Evolutionary conservation across 768 basidiomycete species (phyloP), one percentile per base, ranked within the genome.

Genomic region (Cystoderma amianthinum): DNA sequence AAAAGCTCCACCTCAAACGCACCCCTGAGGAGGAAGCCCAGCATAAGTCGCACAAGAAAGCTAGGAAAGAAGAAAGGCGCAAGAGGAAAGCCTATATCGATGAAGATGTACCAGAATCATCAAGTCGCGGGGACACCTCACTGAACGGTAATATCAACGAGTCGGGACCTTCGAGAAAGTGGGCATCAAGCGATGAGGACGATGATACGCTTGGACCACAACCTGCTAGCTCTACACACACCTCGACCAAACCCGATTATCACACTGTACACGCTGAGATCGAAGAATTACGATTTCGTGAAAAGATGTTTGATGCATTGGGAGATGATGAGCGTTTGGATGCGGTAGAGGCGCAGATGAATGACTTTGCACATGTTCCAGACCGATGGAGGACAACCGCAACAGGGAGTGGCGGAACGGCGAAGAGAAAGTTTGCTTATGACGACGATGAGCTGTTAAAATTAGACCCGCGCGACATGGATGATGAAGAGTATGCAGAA

Each of bases 401-500:
- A n/a, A n/a, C n/a, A n/a, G n/a, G n/a, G n/a, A n/a, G n/a, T n/a
- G 38, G 37, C 55, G 63, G 41, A 52, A 42, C 38, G 35, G 52
- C 32, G 43, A 54, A 42, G 44, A 43, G 42, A 36, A 53, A 28
- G 44, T 47, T 41, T 46, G 53, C 49, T 47, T 49, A 35, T 34
- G 57, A 59, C 20, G 59, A 57, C 42, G 65, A 71, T 48, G 61
- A 61, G 20, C 60, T 67, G 50, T 46, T 62, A 59, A 78, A 56
- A 50, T 62, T 59, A 55, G 69, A 61, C 50, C 75, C 64, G 30
- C 58, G 53, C 23, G 36, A 55, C 36, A 84, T 94, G 84, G 81
- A 83, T 45, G 90, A 93, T 5, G 85, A 93, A 49, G 82, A 89
- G 45, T 95, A 95, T 49, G 77, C 84, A 1, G 87, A 90, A 51